Conservation (phyloP, 768 basidiomycete genomes). For the Fomitopsis pulvina region DNA sequence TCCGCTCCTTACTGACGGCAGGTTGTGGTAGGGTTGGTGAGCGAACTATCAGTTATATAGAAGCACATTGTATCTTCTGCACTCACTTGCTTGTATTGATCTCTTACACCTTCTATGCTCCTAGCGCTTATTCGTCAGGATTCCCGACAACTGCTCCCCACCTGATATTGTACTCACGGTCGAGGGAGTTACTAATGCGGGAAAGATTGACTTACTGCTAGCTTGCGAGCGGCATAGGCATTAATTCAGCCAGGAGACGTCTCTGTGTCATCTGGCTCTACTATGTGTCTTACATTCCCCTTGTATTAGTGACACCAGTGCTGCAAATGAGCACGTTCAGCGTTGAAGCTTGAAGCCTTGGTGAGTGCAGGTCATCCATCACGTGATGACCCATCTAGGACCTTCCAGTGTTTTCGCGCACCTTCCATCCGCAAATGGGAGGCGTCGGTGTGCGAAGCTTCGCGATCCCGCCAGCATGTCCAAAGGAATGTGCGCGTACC, state of each 20-base stretch:
- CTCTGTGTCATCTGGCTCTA: constrained; percentile 10
- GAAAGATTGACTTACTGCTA: constrained; percentile 9
- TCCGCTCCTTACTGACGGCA: constrained; percentile 6
- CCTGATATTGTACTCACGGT: constrained; percentile 9
- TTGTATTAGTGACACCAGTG: not conserved
- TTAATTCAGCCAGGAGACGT: constrained; percentile 9
- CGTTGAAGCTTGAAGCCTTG: not conserved
- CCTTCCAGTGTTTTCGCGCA: constrained; percentile 6
- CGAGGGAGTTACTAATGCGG: constrained; percentile 22
- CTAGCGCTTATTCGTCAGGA: not conserved
- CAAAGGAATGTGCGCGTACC: constrained; percentile 11
- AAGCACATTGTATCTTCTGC: too few species aligned
- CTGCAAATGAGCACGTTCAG: too few species aligned
- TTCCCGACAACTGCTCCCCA: constrained; percentile 22
- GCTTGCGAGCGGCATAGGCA: constrained; percentile 5
- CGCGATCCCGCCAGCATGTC: not conserved
- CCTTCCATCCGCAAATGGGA: not conserved
- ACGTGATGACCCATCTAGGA: constrained; percentile 4
- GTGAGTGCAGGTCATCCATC: not conserved
- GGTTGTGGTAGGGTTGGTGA: constrained; percentile 13
- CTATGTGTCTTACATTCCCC: constrained; percentile 13
- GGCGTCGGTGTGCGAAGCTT: constrained; percentile 4
- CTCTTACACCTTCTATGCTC: too few species aligned
- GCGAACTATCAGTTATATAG: not conserved
- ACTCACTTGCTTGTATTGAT: too few species aligned